Conservation (phyloP, 106 monocot species). For the Phalaenopsis equestris region DNA sequence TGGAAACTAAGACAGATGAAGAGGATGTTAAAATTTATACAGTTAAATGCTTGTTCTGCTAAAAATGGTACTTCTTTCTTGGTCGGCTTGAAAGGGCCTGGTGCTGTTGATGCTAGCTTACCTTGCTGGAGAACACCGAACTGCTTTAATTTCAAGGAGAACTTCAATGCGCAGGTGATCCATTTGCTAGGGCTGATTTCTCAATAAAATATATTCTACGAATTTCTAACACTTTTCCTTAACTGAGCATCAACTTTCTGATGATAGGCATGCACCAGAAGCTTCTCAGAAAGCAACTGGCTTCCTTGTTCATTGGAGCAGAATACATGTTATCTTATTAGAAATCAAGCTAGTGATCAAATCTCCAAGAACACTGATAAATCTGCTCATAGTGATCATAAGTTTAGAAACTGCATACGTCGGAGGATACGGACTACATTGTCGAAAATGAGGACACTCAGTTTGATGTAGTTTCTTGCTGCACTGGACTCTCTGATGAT, state of each 20-base stretch:
- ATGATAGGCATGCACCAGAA: not conserved
- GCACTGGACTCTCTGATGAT: not conserved
- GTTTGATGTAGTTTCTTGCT: not conserved
- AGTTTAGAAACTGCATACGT: not conserved
- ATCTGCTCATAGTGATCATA: not conserved
- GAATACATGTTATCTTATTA: too few species aligned
- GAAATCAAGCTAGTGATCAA: not conserved
- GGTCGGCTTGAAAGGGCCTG: not conserved
- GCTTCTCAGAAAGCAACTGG: constrained; percentile 2
- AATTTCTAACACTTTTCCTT: not conserved
- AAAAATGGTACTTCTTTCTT: not conserved
- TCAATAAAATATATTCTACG: not conserved
- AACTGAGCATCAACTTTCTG: not conserved
- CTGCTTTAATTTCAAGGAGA: not conserved
- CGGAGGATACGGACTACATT: not conserved
- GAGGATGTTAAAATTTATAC: not conserved
- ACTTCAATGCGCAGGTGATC: not conserved
- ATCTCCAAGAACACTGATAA: constrained; percentile 1
- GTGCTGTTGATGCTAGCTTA: not conserved
- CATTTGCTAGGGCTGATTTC: not conserved
- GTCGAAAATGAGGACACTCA: constrained; percentile 1
- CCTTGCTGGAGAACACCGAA: not conserved
- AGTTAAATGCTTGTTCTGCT: constrained; percentile 2
- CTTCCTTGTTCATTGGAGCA: not conserved
- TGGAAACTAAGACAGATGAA: not conserved